Base-by-base conservation (phyloP, 306 rosid species). In the Quercus glauca region DNA sequence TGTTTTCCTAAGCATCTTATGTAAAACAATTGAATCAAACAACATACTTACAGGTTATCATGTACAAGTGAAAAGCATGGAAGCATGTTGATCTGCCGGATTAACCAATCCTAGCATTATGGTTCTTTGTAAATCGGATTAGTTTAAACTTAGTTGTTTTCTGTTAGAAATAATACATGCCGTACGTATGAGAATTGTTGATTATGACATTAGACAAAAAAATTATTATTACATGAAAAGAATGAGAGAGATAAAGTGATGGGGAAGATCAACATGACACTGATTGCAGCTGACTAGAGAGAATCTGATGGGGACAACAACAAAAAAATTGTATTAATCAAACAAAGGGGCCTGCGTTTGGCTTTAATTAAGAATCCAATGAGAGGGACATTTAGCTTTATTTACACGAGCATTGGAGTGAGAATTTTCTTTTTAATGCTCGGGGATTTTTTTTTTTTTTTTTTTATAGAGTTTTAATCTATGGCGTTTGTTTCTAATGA, bases 401-500 rank as follows among this genome's bases (percentile, higher is more conserved):
- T 10, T 11, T 49, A 49, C 53, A 49, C 53, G 17, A 49, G 53
- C 53, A 49, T 49, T 12, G 53, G n/a, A 11, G 17, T 49, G 53
- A 49, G 53, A 49, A 49, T 3, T 49, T 49, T 49, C 17, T 3
- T 49, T 49, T 49, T 3, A 11, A 12, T 13, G 53, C 53, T 49
- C 17, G 4, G 4, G 1, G 12, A 41, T 8, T 8, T 8, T 41
- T 41, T 41, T 0, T 41, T 41, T 2, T 8, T 41, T 0, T 8
- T 7, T 7, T 6, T 7, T 41, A 6, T 6, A 11, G 12, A 41
- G 12, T 8, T 41, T 41, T 2, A 41, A 41, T 41, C 0, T 41
- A 41, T 41, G 1, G 0, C 3, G 0, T 8, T 0, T 37, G 0
- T 2, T 37, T 37, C 0, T 37, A 37, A 37, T 37, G 3, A 7